Percentiles rank a stretch among this genome's conserved stretches.
Conservation (phyloP, 257 asterid genomes). For the Fraxinus pennsylvanica region DNA sequence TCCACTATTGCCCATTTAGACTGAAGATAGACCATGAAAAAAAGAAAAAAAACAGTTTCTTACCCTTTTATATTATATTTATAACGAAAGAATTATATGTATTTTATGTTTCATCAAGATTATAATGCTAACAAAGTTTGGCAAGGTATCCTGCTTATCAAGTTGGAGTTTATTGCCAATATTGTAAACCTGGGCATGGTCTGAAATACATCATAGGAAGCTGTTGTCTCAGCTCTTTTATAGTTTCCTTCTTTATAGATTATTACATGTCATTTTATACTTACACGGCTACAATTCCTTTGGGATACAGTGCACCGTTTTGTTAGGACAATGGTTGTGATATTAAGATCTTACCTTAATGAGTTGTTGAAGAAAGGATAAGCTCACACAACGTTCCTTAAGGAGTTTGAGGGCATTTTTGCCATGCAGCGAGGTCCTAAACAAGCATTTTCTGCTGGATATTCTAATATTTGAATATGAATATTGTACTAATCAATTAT, state of each 20-base stretch:
- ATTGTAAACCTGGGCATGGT: not conserved
- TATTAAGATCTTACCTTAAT: not conserved
- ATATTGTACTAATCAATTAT: not conserved
- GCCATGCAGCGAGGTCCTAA: not conserved
- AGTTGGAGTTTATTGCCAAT: not conserved
- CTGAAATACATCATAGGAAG: not conserved
- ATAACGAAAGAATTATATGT: not conserved
- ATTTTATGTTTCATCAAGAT: not conserved
- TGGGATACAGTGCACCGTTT: not conserved
- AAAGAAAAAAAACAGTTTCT: not conserved
- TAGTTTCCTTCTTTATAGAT: not conserved
- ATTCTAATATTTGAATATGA: not conserved
- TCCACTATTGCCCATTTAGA: not conserved
- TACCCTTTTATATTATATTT: not conserved
- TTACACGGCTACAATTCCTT: not conserved
- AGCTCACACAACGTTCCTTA: not conserved
- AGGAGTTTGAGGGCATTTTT: not conserved
- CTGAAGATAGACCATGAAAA: not conserved
- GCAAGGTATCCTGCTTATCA: not conserved
- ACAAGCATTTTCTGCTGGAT: not conserved
- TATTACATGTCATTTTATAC: not conserved
- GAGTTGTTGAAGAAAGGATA: not conserved
- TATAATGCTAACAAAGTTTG: not conserved
- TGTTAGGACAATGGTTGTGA: not conserved
- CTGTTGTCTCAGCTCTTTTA: not conserved